Evolutionary conservation across 495 filamentous ascomycete genomes (phyloP).

Genomic region (Podospora fimiseda): DNA sequence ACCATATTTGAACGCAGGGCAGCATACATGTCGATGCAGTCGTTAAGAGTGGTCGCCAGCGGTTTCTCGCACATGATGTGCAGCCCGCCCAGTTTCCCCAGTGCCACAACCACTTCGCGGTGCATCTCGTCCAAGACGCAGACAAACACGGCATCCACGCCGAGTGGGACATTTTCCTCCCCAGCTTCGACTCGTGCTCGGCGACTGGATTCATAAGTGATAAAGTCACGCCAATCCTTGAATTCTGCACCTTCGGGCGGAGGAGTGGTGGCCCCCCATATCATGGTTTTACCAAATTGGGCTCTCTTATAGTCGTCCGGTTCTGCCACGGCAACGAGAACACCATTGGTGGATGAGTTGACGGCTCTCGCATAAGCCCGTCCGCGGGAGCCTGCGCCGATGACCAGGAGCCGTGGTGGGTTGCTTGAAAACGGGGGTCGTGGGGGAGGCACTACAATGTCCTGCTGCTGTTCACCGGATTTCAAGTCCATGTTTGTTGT

Average conservation of each 20-base stretch:
- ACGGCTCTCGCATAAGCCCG: slow-evolving; percentile 67
- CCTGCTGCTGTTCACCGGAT: background rate
- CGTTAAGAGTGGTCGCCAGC: slow-evolving; percentile 66
- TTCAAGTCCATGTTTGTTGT: background rate
- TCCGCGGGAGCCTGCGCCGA: slow-evolving; percentile 84
- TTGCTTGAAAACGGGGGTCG: slow-evolving; percentile 27
- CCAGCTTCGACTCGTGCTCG: slow-evolving; percentile 38
- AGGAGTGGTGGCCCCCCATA: slow-evolving; percentile 48
- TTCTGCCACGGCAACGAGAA: slow-evolving; percentile 73
- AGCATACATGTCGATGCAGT: slow-evolving; percentile 68
- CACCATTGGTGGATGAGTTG: slow-evolving; percentile 50
- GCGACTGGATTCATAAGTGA: slow-evolving; percentile 55
- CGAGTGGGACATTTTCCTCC: slow-evolving; percentile 37
- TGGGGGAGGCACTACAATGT: slow-evolving; percentile 1
- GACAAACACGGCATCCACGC: slow-evolving; percentile 77
- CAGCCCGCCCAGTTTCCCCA: slow-evolving; percentile 57
- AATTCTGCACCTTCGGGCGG: slow-evolving; percentile 56
- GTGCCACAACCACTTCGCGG: slow-evolving; percentile 62
- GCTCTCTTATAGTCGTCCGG: slow-evolving; percentile 70
- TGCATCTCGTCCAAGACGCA: slow-evolving; percentile 88
- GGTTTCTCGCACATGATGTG: slow-evolving; percentile 97
- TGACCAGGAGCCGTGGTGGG: slow-evolving; percentile 63
- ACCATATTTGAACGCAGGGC: slow-evolving; percentile 31
- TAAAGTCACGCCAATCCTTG: slow-evolving; percentile 64
- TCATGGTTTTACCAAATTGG: slow-evolving; percentile 58